Percentiles rank a stretch among this genome's conserved stretches.
Conservation (phyloP, 306 rosid genomes). For the Corylus heterophylla region DNA sequence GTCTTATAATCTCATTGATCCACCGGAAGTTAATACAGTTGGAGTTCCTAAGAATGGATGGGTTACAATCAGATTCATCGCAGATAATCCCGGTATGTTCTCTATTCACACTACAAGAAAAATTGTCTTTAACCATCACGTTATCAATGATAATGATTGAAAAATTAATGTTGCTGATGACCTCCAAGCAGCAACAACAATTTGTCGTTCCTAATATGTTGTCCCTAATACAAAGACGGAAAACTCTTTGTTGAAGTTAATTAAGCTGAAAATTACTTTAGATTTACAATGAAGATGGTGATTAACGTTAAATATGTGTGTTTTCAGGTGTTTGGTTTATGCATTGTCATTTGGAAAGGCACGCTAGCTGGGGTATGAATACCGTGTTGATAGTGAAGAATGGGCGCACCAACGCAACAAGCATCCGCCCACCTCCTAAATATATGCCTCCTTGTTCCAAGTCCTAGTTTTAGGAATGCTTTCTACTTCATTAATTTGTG, state of each 20-base stretch:
- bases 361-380: conserved; percentile 6
- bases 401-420: neutral
- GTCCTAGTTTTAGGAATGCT: neutral
- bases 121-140: too few species aligned
- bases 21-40: conserved; percentile 30
- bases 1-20: conserved; percentile 36
- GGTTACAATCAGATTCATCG: conserved; percentile 31
- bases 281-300: neutral
- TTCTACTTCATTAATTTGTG: neutral
- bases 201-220: too few species aligned
- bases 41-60: conserved; percentile 40
- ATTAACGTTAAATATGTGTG: neutral
- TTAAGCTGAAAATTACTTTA: neutral
- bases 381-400: conserved; percentile 4
- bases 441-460: neutral
- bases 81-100: conserved; percentile 32
- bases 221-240: too few species aligned
- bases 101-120: neutral
- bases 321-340: neutral
- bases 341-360: conserved; percentile 15
- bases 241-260: neutral
- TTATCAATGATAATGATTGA: too few species aligned
- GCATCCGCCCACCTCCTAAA: conserved; percentile 10
- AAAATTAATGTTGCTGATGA: too few species aligned
- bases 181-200: too few species aligned